Evolutionary conservation across 768 basidiomycete species (phyloP).

Genomic region (Boletus pseudo-olivaceus): DNA sequence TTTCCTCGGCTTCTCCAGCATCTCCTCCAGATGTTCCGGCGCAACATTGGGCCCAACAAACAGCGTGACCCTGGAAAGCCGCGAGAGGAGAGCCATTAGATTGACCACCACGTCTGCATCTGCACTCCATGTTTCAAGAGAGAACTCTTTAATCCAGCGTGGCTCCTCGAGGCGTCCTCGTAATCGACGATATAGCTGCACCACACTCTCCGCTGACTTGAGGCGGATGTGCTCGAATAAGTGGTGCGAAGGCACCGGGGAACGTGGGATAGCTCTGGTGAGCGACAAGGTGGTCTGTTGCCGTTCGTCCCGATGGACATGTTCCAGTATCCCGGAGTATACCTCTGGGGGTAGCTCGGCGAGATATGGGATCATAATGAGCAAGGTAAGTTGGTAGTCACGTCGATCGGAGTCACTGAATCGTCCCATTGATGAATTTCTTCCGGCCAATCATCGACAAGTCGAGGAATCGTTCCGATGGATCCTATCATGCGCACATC

Average conservation of each 20-base stretch:
- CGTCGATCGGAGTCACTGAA: not conserved
- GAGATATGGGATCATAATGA: conserved; percentile 22
- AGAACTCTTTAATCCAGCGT: conserved; percentile 46
- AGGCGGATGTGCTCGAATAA: conserved; percentile 62
- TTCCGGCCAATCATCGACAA: not conserved
- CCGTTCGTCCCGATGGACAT: conserved; percentile 43
- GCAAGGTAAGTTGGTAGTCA: not conserved
- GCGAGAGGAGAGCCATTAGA: conserved; percentile 55
- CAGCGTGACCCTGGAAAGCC: conserved; percentile 49
- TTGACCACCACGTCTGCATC: conserved; percentile 77
- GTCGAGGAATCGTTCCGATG: not conserved
- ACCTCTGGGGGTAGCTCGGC: conserved; percentile 61
- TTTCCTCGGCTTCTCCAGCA: conserved; percentile 50
- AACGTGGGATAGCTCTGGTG: conserved; percentile 56
- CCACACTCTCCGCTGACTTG: conserved; percentile 46
- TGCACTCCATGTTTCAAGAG: conserved; percentile 60
- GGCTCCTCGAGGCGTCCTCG: conserved; percentile 34
- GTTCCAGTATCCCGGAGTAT: conserved; percentile 53
- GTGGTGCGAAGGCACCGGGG: conserved; percentile 51
- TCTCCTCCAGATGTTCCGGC: conserved; percentile 77
- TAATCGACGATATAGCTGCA: conserved; percentile 55
- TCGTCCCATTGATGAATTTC: not conserved
- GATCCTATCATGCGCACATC: not conserved
- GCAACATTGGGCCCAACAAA: conserved; percentile 74
- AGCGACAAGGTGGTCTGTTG: conserved; percentile 59